Evolutionary conservation across 2,329 filamentous ascomycete species (phyloP).

Genomic region (Penicillium rolfsii): DNA sequence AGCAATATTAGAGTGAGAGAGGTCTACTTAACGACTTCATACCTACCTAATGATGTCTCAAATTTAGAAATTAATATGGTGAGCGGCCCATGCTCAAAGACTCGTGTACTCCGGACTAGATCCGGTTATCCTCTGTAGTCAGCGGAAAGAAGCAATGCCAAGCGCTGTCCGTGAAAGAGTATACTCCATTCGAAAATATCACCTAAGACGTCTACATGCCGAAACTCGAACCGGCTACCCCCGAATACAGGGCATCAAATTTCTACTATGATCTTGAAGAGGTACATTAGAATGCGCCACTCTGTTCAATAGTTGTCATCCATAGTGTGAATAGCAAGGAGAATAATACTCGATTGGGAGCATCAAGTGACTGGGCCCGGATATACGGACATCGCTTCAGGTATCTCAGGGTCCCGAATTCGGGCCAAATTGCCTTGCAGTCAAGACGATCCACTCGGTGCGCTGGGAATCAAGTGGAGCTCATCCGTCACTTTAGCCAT

Average conservation of each 20-base stretch:
- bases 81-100: constrained; percentile 3
- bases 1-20: neutral
- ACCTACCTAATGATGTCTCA: neutral
- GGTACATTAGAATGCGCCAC: neutral
- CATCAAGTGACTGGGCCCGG: constrained; percentile 22
- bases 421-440: constrained; percentile 12
- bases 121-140: neutral
- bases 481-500: constrained; percentile 1
- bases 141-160: constrained; percentile 21
- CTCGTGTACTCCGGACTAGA: neutral
- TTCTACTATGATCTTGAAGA: too few species aligned
- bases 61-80: neutral
- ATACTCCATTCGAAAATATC: neutral
- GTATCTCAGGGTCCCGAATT: constrained; percentile 5
- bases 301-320: neutral
- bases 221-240: neutral
- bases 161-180: constrained; percentile 7
- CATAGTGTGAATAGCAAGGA: constrained; percentile 7
- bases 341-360: constrained; percentile 19
- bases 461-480: neutral
- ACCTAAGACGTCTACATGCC: neutral
- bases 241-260: neutral
- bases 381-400: constrained; percentile 15
- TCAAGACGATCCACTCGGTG: constrained; percentile 13
- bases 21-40: neutral